Percentiles rank a stretch among this genome's conserved stretches.
Conservation (phyloP, 148 eudicot species). For the Fagopyrum homotropicum region DNA sequence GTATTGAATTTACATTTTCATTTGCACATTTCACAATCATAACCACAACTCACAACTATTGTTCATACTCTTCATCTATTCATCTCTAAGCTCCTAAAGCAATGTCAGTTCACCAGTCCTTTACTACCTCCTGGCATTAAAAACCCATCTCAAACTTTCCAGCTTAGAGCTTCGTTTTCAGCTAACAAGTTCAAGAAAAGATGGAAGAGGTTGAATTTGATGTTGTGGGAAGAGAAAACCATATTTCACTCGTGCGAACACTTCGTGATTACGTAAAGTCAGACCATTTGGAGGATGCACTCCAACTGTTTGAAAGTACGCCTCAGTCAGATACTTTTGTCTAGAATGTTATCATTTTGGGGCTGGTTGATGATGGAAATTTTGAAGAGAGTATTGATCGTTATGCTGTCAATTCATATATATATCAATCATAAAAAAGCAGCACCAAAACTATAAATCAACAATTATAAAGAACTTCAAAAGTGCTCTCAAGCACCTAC, state of each 20-base stretch:
- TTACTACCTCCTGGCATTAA: not conserved
- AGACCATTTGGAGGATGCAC: slow-evolving; percentile 53
- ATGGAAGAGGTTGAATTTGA: not conserved
- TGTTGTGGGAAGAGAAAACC: slow-evolving; percentile 1
- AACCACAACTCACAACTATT: not conserved
- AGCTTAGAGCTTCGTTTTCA: slow-evolving; percentile 3
- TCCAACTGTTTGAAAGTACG: slow-evolving; percentile 67
- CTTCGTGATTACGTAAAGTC: slow-evolving; percentile 22
- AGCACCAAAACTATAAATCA: not conserved
- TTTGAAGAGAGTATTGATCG: slow-evolving; percentile 32
- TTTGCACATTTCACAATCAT: not conserved
- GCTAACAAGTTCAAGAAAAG: not conserved
- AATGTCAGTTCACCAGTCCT: not conserved
- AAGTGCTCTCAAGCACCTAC: not conserved
- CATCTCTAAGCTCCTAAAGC: not conserved
- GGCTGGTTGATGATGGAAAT: slow-evolving; percentile 35
- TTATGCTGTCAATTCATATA: no score
- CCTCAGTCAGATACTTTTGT: slow-evolving; percentile 35
- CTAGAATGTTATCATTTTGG: slow-evolving; percentile 64
- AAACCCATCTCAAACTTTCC: not conserved
- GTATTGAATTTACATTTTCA: not conserved
- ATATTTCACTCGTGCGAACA: slow-evolving; percentile 8
- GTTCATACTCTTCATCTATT: not conserved
- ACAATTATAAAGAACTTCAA: no score
- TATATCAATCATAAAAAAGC: no score